A percentile compares a stretch with the other conserved stretches of the same genome.
phyloP scores from a whole-genome alignment of 148 eudicot genomes.

The Chenopodium album region DNA sequence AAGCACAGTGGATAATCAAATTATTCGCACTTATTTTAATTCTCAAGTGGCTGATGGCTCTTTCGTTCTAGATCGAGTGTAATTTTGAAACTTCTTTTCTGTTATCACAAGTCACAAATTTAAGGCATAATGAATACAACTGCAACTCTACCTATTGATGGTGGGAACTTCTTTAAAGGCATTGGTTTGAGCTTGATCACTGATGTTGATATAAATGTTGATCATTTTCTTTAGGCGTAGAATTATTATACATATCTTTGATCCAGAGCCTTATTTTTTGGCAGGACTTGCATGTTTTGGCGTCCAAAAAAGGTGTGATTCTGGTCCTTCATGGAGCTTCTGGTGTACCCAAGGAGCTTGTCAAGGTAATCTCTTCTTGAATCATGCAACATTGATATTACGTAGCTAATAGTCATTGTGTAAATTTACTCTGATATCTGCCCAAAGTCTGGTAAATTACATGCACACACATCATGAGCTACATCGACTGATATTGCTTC shows the following conservation, averaged over 20 bases:
- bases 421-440: background rate
- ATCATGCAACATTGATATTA: background rate
- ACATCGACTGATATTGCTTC: background rate
- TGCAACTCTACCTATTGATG: background rate
- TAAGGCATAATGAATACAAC: background rate
- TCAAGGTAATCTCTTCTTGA: conserved; percentile 49
- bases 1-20: too few species aligned
- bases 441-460: background rate
- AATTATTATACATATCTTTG: background rate
- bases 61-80: background rate
- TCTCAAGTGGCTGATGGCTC: background rate
- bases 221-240: background rate
- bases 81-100: background rate
- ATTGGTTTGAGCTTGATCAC: background rate
- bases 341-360: conserved; percentile 68
- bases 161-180: background rate
- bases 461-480: background rate
- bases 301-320: conserved; percentile 64
- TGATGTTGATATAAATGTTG: background rate
- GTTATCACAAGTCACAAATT: background rate
- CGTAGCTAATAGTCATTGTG: background rate
- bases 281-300: conserved; percentile 66
- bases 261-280: background rate
- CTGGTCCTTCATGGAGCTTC: conserved; percentile 99
- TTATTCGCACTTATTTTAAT: background rate